Conservation (phyloP, 129 eudicot genomes). For the carrot (Daucus carota) region DNA sequence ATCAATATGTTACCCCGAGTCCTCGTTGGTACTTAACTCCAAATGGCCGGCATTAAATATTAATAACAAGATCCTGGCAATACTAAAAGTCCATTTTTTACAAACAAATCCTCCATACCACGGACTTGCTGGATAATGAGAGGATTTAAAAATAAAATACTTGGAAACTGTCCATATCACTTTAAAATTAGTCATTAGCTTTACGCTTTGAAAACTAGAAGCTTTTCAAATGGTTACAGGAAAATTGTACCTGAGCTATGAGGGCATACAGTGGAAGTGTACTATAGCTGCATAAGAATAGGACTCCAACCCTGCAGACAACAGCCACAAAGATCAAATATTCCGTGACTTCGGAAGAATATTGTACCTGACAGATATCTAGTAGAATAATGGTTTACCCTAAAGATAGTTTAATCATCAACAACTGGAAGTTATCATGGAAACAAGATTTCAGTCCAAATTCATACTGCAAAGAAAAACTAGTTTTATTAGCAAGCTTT, state of each 20-base stretch:
- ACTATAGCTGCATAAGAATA: slow-evolving; percentile 61
- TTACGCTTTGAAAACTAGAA: not conserved
- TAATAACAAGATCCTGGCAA: not conserved
- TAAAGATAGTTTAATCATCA: slow-evolving; percentile 42
- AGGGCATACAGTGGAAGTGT: slow-evolving; percentile 72
- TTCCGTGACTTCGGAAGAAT: not conserved
- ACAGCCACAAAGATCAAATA: slow-evolving; percentile 1
- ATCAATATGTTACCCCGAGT: not conserved
- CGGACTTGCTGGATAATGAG: not conserved
- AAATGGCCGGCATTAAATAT: not conserved
- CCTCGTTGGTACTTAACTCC: not conserved
- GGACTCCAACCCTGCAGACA: slow-evolving; percentile 47
- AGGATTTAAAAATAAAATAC: not conserved
- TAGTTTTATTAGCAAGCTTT: not conserved
- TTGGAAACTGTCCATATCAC: not conserved
- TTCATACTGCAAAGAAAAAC: slow-evolving; percentile 34
- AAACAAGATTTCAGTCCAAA: slow-evolving; percentile 59
- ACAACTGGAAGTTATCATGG: slow-evolving; percentile 43
- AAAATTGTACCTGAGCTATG: slow-evolving; percentile 49
- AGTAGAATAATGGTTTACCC: slow-evolving; percentile 43
- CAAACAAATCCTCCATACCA: too few species aligned
- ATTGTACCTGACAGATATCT: not conserved
- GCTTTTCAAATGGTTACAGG: not conserved
- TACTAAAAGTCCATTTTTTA: too few species aligned
- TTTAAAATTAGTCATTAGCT: not conserved